Evolutionary conservation across 495 filamentous ascomycete genomes (phyloP).

Genomic region (Lindgomyces ingoldianus): DNA sequence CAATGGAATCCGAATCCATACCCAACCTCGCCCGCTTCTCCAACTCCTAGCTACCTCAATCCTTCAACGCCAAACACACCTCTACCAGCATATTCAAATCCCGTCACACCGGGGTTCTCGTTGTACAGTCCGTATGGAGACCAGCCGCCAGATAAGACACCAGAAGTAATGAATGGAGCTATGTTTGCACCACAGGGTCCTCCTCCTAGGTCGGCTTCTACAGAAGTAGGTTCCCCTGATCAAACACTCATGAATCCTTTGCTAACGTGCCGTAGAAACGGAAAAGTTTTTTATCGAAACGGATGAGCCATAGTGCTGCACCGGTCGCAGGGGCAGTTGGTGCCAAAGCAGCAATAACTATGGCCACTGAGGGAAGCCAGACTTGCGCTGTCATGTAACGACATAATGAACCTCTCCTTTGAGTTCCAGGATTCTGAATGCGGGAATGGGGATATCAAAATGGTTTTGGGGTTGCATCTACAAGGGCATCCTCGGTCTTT

Average conservation of each 20-base stretch:
- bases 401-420: neutral
- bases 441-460: neutral
- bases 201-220: neutral
- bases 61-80: slow-evolving; percentile 1
- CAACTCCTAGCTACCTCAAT: neutral
- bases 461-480: neutral
- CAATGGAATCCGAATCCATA: slow-evolving; percentile 12
- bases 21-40: neutral
- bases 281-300: slow-evolving; percentile 17
- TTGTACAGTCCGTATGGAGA: slow-evolving; percentile 8
- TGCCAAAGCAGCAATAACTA: neutral
- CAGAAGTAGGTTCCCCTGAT: neutral
- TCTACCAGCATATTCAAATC: neutral
- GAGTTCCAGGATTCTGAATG: too few relatives aligned
- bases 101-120: neutral
- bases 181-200: neutral
- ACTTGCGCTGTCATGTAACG: slow-evolving; percentile 22
- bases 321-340: neutral
- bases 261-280: slow-evolving; percentile 13
- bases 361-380: slow-evolving; percentile 14
- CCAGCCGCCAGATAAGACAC: neutral
- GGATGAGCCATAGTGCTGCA: neutral
- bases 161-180: neutral
- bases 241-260: neutral
- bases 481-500: too few relatives aligned